These are phyloP conservation scores for Talaromyces funiculosus DNA, from an alignment of 2,329 filamentous ascomycete genomes.

Conservation along the genomic window DNA sequence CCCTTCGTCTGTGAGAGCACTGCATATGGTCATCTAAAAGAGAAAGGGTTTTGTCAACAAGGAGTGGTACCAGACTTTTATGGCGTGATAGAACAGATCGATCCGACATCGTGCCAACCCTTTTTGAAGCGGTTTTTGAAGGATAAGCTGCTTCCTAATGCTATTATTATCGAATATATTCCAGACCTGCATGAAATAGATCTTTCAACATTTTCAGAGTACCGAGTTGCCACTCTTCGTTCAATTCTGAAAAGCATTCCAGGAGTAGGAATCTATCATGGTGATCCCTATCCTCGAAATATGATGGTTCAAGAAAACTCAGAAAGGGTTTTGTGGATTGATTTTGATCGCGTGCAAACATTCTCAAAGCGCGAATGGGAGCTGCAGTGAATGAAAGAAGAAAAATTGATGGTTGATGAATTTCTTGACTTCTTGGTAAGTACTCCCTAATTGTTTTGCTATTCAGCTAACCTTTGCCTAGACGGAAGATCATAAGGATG, in stretches of 20 bases:
- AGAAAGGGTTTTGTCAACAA: slow-evolving; percentile 16
- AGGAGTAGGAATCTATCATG: slow-evolving; percentile 14
- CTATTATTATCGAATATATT: slow-evolving; percentile 18
- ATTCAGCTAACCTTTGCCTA: background rate
- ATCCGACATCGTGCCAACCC: background rate
- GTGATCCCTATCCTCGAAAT: slow-evolving; percentile 17
- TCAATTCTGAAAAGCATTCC: slow-evolving; percentile 17
- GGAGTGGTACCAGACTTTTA: slow-evolving; percentile 11
- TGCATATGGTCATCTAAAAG: slow-evolving; percentile 17
- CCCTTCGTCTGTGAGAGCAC: slow-evolving; percentile 17
- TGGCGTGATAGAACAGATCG: slow-evolving; percentile 4
- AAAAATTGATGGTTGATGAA: slow-evolving; percentile 17
- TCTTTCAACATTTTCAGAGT: slow-evolving; percentile 14
- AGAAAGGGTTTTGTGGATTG: slow-evolving; percentile 18
- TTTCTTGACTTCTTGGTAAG: slow-evolving; percentile 16
- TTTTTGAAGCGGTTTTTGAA: slow-evolving; percentile 14
- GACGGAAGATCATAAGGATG: slow-evolving; percentile 3
- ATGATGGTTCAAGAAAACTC: slow-evolving; percentile 11
- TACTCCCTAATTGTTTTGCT: background rate
- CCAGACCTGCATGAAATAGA: slow-evolving; percentile 14
- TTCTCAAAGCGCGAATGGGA: slow-evolving; percentile 8
- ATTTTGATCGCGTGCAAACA: slow-evolving; percentile 18
- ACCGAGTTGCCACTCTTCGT: slow-evolving; percentile 5
- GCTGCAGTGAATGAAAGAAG: slow-evolving; percentile 15
- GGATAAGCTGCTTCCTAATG: slow-evolving; percentile 15